A percentile compares a stretch with the other conserved stretches of the same genome.
Conservation (phyloP, 78 protist species). For the Monocercomonoides exilis region DNA sequence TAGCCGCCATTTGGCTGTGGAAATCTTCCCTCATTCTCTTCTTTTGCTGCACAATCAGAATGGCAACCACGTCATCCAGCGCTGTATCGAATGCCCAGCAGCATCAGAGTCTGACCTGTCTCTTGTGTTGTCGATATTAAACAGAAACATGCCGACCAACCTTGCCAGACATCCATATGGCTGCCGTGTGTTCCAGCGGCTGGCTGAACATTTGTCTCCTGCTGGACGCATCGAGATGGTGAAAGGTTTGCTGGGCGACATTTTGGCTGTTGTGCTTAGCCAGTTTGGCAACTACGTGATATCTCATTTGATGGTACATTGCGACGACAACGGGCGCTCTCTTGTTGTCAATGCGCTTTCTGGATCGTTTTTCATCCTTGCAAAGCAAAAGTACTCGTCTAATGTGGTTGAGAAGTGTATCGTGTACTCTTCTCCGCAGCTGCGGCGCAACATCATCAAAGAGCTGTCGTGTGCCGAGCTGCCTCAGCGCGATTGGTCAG, state of each 20-base stretch:
- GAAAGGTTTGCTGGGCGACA: neutral
- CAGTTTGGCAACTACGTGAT: conserved; percentile 35
- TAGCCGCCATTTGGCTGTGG: no score
- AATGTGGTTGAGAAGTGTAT: conserved; percentile 34
- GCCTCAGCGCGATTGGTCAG: no score
- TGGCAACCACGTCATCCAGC: conserved; percentile 34
- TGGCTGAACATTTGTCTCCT: neutral
- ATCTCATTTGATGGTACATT: conserved; percentile 4
- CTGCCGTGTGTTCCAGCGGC: conserved; percentile 27
- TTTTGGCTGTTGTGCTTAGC: neutral
- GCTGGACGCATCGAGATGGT: neutral
- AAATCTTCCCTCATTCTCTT: no score
- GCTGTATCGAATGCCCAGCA: neutral
- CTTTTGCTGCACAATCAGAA: conserved; percentile 25
- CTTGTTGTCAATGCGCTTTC: neutral
- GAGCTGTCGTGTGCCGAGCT: no score
- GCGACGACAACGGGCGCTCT: neutral
- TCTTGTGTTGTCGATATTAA: neutral
- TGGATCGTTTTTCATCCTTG: neutral
- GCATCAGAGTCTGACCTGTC: neutral
- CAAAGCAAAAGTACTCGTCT: conserved; percentile 22
- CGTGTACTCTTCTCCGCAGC: neutral
- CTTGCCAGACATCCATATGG: conserved; percentile 36
- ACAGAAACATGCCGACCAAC: neutral
- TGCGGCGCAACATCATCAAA: neutral